Evolutionary conservation across 2,329 filamentous ascomycete genomes (phyloP).

Genomic region (Botrytis paeoniae): DNA sequence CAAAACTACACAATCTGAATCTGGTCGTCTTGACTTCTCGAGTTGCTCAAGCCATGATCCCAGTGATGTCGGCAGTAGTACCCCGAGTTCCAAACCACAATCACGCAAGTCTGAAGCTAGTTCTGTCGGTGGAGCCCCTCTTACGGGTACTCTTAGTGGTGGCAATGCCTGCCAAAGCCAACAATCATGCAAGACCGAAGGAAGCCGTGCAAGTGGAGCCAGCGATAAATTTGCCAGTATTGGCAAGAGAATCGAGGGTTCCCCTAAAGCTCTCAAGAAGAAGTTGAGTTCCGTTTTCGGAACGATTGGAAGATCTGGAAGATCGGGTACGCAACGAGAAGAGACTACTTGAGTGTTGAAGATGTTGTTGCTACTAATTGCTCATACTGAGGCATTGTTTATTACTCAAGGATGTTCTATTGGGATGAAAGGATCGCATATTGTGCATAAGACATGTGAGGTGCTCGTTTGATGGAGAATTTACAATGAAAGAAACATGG

Average conservation of each 20-base stretch:
- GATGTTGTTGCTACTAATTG: background rate
- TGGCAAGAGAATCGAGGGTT: constrained; percentile 1
- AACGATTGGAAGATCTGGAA: constrained; percentile 8
- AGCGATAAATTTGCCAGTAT: background rate
- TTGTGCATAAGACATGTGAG: background rate
- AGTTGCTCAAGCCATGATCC: background rate
- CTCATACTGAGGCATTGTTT: background rate
- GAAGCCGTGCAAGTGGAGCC: background rate
- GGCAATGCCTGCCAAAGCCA: background rate
- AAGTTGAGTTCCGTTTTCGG: constrained; percentile 18
- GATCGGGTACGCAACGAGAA: background rate
- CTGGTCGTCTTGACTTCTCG: background rate
- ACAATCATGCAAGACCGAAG: background rate
- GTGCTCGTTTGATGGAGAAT: background rate
- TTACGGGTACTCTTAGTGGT: background rate
- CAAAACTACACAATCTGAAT: background rate
- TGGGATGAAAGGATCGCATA: background rate
- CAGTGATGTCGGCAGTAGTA: background rate
- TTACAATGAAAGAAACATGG: background rate
- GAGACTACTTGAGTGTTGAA: background rate
- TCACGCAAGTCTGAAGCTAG: background rate
- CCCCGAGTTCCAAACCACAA: background rate
- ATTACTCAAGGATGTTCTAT: background rate
- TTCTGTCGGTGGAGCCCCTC: background rate
- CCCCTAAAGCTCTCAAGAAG: constrained; percentile 12